phyloP scores from a whole-genome alignment of 306 rosid genomes.

The Hippophae gyantsensis region DNA sequence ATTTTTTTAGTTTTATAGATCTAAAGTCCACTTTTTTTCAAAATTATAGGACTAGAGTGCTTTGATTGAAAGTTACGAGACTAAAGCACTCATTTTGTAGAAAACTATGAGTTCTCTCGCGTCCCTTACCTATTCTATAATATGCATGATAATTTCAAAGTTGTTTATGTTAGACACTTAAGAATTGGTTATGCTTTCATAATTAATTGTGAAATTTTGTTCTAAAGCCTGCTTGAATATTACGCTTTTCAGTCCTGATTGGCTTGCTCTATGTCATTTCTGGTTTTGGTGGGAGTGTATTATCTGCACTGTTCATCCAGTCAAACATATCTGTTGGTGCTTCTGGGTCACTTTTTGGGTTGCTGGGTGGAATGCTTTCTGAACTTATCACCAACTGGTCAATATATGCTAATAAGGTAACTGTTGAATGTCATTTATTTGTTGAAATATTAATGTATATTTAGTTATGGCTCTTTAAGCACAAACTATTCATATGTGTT shows the following conservation, averaged over 20 bases:
- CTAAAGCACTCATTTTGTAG: too few species aligned
- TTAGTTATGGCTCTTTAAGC: neutral
- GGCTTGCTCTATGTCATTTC: slow-evolving; percentile 75
- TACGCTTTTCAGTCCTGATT: slow-evolving; percentile 46
- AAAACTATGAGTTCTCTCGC: too few species aligned
- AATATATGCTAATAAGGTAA: slow-evolving; percentile 75
- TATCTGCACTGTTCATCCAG: slow-evolving; percentile 77
- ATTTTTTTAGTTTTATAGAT: too few species aligned
- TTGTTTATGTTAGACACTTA: too few species aligned
- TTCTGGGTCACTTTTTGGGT: slow-evolving; percentile 94
- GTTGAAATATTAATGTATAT: neutral
- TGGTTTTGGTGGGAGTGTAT: slow-evolving; percentile 91
- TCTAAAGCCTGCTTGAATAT: neutral
- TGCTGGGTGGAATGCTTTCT: slow-evolving; percentile 93
- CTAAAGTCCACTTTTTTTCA: too few species aligned
- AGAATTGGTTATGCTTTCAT: neutral
- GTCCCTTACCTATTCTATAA: too few species aligned
- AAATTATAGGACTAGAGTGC: too few species aligned
- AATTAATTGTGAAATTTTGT: neutral
- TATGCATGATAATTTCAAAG: too few species aligned
- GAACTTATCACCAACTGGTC: slow-evolving; percentile 95
- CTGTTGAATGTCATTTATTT: slow-evolving; percentile 8
- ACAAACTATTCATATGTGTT: slow-evolving; percentile 12
- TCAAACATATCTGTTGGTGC: slow-evolving; percentile 93
- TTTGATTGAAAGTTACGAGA: too few species aligned